These are phyloP conservation scores for Lactifluus echinatus DNA, from an alignment of 768 basidiomycete species.

Conservation along the genomic window DNA sequence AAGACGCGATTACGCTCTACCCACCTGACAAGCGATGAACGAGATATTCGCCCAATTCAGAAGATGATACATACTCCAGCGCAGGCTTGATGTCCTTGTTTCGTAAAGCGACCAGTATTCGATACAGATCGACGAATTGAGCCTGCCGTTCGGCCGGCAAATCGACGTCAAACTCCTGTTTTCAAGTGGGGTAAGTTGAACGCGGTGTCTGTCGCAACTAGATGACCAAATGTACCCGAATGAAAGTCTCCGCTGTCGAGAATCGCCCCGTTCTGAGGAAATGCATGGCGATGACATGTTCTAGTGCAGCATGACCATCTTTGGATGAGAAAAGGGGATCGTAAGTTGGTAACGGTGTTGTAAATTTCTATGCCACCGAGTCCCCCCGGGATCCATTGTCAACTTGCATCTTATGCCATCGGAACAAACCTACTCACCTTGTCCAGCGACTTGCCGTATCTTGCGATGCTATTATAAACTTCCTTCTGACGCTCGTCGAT, in stretches of 20 bases:
- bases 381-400: too few relatives aligned
- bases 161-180: slow-evolving; percentile 58
- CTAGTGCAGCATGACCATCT: slow-evolving; percentile 50
- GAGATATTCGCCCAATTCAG: not conserved
- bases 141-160: slow-evolving; percentile 42
- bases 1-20: slow-evolving; percentile 55
- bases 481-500: slow-evolving; percentile 87
- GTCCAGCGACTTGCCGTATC: slow-evolving; percentile 80
- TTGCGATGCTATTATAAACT: slow-evolving; percentile 65
- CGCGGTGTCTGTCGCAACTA: not conserved
- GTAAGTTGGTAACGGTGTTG: slow-evolving; percentile 57
- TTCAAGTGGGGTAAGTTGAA: slow-evolving; percentile 4
- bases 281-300: slow-evolving; percentile 66
- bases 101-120: slow-evolving; percentile 59
- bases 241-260: slow-evolving; percentile 63
- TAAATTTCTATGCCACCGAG: slow-evolving; percentile 33
- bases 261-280: slow-evolving; percentile 78
- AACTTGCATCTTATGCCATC: slow-evolving; percentile 7
- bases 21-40: slow-evolving; percentile 54
- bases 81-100: slow-evolving; percentile 65
- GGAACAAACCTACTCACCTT: slow-evolving; percentile 52
- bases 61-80: slow-evolving; percentile 48
- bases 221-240: slow-evolving; percentile 42
- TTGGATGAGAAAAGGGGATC: slow-evolving; percentile 57
- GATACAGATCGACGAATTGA: slow-evolving; percentile 63